Base-by-base conservation (phyloP, 768 basidiomycete species). In the Rhodotorula graminis region DNA sequence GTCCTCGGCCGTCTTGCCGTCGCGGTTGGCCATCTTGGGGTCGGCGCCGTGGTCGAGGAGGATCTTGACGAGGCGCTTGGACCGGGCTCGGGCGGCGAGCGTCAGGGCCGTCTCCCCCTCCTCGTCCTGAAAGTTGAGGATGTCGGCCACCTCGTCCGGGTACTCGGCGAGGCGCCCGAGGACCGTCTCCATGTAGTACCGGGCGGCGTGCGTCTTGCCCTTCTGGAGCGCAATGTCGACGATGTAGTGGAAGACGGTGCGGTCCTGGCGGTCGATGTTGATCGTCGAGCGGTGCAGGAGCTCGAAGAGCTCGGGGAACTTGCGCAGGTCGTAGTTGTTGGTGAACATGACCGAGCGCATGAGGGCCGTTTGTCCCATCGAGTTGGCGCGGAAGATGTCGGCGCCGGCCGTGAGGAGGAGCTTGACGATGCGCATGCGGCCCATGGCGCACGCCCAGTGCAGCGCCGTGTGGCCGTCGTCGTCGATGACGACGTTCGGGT, bases 271-370 rank as follows among this genome's bases (percentile, higher is more conserved):
- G 84, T 99, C 96, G 82, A 99, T 98, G 80, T 99, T 97, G 78
- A 98, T 89, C 0, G 95, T 97, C 27, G 94, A 95, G n/a, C 93
- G 90, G 79, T 98, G 96, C 49, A 99, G 82, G 23, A 99, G 86
- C 80, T 98, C 94, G 82, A 96, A 97, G 27, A 99, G 84, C 81
- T 98, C 95, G 4, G 93, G 92, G 78, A 99, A 99, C 81, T 99
- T 99, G 76, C 96, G 91, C 60, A 98, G 90, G 81, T 99, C 96
- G 80, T 99, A 99, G 81, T 98, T 99, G 82, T 99, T 99, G 62
- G 92, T 92, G 81, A 98, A 99, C 95, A 98, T 98, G 77, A 99
- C 96, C 78, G 89, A 90, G 25, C 96, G 91, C 96, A 99, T 99
- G 56, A 99, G 83, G 2, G 95, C 90, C 23, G 96, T 98, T 81